Percentiles rank a stretch among this genome's conserved stretches.
Conservation (phyloP, 352 stramenopile species). For the Globisporangium nagaii region DNA sequence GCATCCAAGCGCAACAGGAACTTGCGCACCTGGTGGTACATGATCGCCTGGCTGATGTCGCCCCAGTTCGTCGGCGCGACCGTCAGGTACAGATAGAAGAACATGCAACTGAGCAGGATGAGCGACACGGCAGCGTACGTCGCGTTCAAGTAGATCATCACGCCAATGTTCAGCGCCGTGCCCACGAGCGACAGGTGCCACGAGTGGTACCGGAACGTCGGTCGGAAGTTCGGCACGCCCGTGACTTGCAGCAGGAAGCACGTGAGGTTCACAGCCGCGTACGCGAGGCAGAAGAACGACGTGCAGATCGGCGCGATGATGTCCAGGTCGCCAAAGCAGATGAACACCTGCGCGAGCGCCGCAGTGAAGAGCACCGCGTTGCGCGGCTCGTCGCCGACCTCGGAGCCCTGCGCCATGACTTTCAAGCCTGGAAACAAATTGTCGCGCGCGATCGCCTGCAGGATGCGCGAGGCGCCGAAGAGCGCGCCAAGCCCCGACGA, state of each 20-base stretch:
- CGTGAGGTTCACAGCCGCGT: constrained; percentile 68
- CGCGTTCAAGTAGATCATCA: constrained; percentile 79
- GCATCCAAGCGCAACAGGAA: constrained; percentile 67
- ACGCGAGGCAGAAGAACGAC: constrained; percentile 78
- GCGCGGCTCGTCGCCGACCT: constrained; percentile 61
- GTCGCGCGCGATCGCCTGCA: constrained; percentile 75
- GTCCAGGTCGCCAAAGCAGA: constrained; percentile 71
- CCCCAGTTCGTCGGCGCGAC: constrained; percentile 53
- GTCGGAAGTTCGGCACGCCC: constrained; percentile 75
- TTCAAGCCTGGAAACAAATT: constrained; percentile 49
- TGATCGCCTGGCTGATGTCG: constrained; percentile 78
- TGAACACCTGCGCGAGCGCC: constrained; percentile 53
- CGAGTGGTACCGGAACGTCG: constrained; percentile 62
- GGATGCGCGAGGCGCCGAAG: constrained; percentile 65
- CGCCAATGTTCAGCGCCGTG: constrained; percentile 46
- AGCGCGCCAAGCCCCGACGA: constrained; percentile 58
- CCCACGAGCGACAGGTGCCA: constrained; percentile 62
- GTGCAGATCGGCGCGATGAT: constrained; percentile 77
- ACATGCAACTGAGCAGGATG: constrained; percentile 45
- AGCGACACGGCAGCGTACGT: constrained; percentile 51
- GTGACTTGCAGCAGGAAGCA: constrained; percentile 72
- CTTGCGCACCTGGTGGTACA: constrained; percentile 84
- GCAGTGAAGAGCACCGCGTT: constrained; percentile 65
- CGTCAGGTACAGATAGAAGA: constrained; percentile 66
- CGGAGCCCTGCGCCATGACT: constrained; percentile 41